These are phyloP conservation scores for Neonectria punicea DNA, from an alignment of 2,329 filamentous ascomycete species.

Conservation along the genomic window DNA sequence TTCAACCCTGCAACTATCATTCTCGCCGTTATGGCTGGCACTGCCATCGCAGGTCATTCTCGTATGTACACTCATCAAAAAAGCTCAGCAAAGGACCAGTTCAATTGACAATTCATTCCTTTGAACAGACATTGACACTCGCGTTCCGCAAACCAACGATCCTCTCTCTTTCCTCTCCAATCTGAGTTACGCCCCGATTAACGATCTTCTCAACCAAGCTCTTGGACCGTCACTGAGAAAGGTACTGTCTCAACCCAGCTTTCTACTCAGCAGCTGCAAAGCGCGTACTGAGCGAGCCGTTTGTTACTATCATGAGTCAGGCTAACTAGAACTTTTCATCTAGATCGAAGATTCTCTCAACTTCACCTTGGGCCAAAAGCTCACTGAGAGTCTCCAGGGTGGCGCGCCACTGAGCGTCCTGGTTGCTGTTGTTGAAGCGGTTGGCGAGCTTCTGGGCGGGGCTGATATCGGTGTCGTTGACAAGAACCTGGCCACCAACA, in stretches of 20 bases:
- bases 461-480: slow-evolving; percentile 13
- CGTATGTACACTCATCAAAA: neutral
- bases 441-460: slow-evolving; percentile 15
- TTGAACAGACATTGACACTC: slow-evolving; percentile 6
- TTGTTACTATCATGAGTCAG: neutral
- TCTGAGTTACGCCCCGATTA: slow-evolving; percentile 14
- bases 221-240: slow-evolving; percentile 16
- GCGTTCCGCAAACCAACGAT: neutral
- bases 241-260: neutral
- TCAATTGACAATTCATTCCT: neutral
- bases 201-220: slow-evolving; percentile 8
- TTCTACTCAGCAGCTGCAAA: neutral
- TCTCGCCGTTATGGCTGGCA: slow-evolving; percentile 12
- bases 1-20: slow-evolving; percentile 13
- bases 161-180: slow-evolving; percentile 16
- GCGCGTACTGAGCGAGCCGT: neutral
- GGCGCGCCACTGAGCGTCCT: slow-evolving; percentile 15
- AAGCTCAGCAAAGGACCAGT: neutral
- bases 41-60: slow-evolving; percentile 15
- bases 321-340: neutral
- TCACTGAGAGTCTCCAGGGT: slow-evolving; percentile 6
- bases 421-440: slow-evolving; percentile 17
- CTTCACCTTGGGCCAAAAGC: slow-evolving; percentile 16
- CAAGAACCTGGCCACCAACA: slow-evolving; percentile 17
- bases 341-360: slow-evolving; percentile 21